Evolutionary conservation across 495 filamentous ascomycete species (phyloP).

Genomic region (Bombardia bombarda): DNA sequence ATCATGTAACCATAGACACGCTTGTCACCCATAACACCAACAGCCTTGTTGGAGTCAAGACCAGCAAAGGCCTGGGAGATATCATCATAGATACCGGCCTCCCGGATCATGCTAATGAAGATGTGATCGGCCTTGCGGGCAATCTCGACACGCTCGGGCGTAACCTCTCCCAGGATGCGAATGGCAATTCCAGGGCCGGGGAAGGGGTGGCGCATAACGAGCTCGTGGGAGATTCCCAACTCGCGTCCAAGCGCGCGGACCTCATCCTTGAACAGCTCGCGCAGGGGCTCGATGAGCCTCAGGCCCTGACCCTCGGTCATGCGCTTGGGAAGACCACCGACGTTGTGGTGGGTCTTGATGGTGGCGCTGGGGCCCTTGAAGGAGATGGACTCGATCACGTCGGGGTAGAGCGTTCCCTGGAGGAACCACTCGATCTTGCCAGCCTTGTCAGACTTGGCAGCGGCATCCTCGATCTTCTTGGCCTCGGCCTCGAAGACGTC

Average conservation of each 20-base stretch:
- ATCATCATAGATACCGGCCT: constrained; percentile 74
- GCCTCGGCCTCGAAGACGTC: constrained; percentile 82
- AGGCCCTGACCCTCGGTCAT: constrained; percentile 27
- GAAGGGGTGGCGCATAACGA: constrained; percentile 82
- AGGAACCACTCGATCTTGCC: constrained; percentile 19
- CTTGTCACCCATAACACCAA: constrained; percentile 72
- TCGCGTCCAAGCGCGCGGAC: constrained; percentile 69
- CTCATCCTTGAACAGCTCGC: constrained; percentile 80
- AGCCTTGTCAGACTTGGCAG: constrained; percentile 45
- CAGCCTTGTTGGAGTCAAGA: constrained; percentile 56
- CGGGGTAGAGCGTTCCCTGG: constrained; percentile 23
- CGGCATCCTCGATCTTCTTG: constrained; percentile 61
- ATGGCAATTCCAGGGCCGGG: constrained; percentile 79
- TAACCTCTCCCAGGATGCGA: constrained; percentile 84
- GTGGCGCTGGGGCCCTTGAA: constrained; percentile 8
- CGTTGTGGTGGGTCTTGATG: constrained; percentile 62
- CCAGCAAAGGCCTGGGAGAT: constrained; percentile 62
- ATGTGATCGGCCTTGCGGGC: constrained; percentile 78
- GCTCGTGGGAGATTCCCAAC: constrained; percentile 66
- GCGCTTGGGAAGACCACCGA: constrained; percentile 55
- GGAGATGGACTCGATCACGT: constrained; percentile 12
- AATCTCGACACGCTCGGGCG: constrained; percentile 67
- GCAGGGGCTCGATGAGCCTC: constrained; percentile 46
- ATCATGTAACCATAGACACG: constrained; percentile 45
- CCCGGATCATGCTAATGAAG: constrained; percentile 80